Evolutionary conservation across 352 stramenopile genomes (phyloP), one percentile per base, ranked within the genome.

Genomic region (Pythium pectinolyticum): DNA sequence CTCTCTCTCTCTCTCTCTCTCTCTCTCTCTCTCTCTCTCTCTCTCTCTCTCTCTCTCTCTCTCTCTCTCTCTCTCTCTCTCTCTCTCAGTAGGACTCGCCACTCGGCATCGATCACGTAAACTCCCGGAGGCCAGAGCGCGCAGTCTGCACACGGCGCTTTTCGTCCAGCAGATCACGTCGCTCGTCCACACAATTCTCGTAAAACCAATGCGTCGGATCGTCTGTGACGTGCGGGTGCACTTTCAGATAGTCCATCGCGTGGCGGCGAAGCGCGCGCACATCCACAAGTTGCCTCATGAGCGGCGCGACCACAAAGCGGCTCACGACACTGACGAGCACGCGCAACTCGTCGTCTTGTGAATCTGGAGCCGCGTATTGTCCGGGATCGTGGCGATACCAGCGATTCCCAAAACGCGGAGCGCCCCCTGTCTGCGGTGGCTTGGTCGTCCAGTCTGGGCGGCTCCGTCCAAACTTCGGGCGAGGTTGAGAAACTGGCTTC

Each of bases 171-270:
- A 65, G 48, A 5, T 37, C 24, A 3, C 7, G 20, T 19, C 37
- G 58, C 32, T 58, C 20, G 20, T 32, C 22, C 7, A 50, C 34
- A 28, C 11, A 43, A 24, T 5, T 59, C 22, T 65, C 58, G 8
- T 24, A n/a, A 22, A 65, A 65, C 57, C 57, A 64, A 46, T 65
- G 48, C 15, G 11, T 28, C 9, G 39, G 39, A 8, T 58, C 47
- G 7, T 30, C 35, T 7, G 46, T 30, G 34, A 19, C 22, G 7
- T 51, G 30, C 19, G 58, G 58, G 52, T 65, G 35, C 20, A 24
- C 52, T 15, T 45, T 32, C 12, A 65, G 48, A 31, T 65, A 65
- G 11, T n/a, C 28, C 3, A 45, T 14, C 3, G 34, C 41, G 48
- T 43, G 39, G 24, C 43, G 25, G 27, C 24, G 32, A 9, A 65